These are phyloP conservation scores for Aspergillus cejpii DNA, from an alignment of 2,329 filamentous ascomycete genomes.

Conservation along the genomic window DNA sequence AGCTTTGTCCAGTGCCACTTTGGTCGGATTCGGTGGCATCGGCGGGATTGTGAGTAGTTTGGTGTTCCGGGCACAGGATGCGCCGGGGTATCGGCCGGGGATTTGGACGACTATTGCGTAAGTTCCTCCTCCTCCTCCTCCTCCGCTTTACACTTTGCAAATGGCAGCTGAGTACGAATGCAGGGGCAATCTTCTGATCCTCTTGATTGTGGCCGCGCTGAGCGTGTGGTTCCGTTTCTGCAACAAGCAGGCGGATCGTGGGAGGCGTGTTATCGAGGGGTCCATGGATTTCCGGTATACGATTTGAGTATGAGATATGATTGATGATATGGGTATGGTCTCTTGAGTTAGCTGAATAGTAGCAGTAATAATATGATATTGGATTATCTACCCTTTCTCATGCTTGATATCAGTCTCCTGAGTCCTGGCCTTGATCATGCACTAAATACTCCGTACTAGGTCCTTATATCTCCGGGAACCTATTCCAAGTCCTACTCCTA, in stretches of 20 bases:
- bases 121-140: slow-evolving; percentile 8
- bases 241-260: slow-evolving; percentile 32
- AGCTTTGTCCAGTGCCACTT: slow-evolving; percentile 66
- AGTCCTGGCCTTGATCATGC: no score
- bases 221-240: slow-evolving; percentile 30
- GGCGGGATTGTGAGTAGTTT: slow-evolving; percentile 72
- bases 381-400: no score
- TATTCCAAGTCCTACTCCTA: no score
- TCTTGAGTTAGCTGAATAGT: no score
- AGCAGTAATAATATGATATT: no score
- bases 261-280: slow-evolving; percentile 32
- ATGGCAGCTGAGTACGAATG: slow-evolving; percentile 5
- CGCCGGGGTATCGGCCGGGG: slow-evolving; percentile 31
- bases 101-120: slow-evolving; percentile 30
- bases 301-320: slow-evolving; percentile 9
- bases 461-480: no score
- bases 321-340: no score
- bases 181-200: slow-evolving; percentile 32
- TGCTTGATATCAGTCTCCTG: no score
- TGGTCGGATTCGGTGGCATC: slow-evolving; percentile 69
- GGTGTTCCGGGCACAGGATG: slow-evolving; percentile 54
- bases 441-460: no score
- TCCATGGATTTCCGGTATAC: slow-evolving; percentile 37
- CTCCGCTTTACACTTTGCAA: background rate
- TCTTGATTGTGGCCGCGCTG: slow-evolving; percentile 25